Evolutionary conservation across 805 yeast genomes (phyloP).

Genomic region (Helenozyma rhizophorensis): DNA sequence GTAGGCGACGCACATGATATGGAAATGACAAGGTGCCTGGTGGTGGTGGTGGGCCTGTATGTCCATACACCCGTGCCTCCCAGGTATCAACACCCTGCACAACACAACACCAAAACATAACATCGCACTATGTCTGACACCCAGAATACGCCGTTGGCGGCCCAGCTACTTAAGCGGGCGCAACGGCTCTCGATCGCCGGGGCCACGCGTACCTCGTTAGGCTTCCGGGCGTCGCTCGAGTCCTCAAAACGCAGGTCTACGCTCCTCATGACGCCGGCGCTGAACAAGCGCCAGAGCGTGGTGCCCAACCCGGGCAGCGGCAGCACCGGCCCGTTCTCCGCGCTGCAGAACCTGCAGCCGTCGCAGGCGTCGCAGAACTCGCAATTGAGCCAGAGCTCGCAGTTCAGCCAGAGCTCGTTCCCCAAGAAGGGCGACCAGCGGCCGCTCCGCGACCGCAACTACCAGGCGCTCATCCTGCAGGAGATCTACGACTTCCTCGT

Average conservation of each 20-base stretch:
- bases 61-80: too few relatives aligned
- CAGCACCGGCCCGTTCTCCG: background rate
- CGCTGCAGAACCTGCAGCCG: background rate
- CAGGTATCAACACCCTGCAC: background rate
- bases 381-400: too few relatives aligned
- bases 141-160: constrained; percentile 13
- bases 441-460: constrained; percentile 70
- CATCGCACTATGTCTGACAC: constrained; percentile 5
- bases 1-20: too few relatives aligned
- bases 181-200: constrained; percentile 18
- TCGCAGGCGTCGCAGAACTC: too few relatives aligned
- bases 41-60: too few relatives aligned
- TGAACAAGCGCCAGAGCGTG: constrained; percentile 17
- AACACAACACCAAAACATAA: background rate
- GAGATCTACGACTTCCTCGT: constrained; percentile 63
- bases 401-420: too few relatives aligned
- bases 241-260: constrained; percentile 25
- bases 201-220: constrained; percentile 14
- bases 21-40: too few relatives aligned
- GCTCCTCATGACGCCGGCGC: constrained; percentile 31
- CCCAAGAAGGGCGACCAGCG: constrained; percentile 51
- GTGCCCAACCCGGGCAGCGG: constrained; percentile 5
- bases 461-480: constrained; percentile 60
- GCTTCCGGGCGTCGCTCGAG: constrained; percentile 18
- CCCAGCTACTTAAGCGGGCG: constrained; percentile 9